Base-by-base conservation (phyloP, 2,329 filamentous ascomycete genomes). In the Aspergillus sp. region DNA sequence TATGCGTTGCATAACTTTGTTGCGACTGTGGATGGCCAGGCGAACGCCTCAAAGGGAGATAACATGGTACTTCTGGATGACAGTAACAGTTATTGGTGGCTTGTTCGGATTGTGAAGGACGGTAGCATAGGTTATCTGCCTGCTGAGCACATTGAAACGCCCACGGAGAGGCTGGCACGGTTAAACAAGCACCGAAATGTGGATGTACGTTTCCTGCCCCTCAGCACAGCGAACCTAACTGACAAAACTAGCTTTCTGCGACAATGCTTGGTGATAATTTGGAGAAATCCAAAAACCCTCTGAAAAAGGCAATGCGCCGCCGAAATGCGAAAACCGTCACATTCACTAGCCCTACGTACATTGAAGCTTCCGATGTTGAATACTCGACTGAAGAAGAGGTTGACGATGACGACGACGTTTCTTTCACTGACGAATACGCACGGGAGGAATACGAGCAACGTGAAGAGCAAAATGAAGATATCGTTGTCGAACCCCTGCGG, bases 1-100 rank as follows among this genome's bases (percentile, higher is more conserved):
- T 99, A 99, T 79, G 95, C 95, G 27, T 82, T 99, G 58, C 95
- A 98, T 74, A 99, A 93, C 2, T 99, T 99, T 70, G 90, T 97
- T 64, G 95, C 95, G 27, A 98, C 95, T 0, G 95, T 99, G 49
- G 95, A 99, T 77, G 95, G 95, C 27, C 95, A 99, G 77, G 95
- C 95, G 62, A 99, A 98, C 80, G 95, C 95, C 58, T 96, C 91
- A 35, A 99, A 99, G 77, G 95, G 95, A 52, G 95, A 99, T 71
- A 98, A 93, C 14, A 99, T 99, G 95, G 93, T 98, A 54, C 82
- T 99, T 63, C 84, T 99, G 21, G 95, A 99, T 70, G 95, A 99
- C 70, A 98, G 92, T 78, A 99, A 99, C 79, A 98, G 93, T 77
- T 99, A 99, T 76, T 99, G 95, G 95, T 99, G 95, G 95, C 85